These are phyloP conservation scores for Beverwykella pulmonaria DNA, from an alignment of 495 filamentous ascomycete species.

Conservation along the genomic window DNA sequence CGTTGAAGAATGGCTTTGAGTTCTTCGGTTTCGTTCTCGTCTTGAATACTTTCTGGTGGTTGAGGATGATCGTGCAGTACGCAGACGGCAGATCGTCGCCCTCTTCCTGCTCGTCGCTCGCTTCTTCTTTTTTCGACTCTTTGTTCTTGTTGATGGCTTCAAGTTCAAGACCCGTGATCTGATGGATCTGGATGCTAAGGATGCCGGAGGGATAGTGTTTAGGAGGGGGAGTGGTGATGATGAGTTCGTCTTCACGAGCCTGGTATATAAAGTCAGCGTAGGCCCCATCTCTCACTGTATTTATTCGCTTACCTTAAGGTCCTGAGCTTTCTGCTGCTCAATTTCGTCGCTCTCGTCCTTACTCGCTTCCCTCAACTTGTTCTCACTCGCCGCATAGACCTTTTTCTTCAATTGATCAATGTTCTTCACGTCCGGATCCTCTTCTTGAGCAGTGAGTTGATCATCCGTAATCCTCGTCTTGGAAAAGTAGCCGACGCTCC, in stretches of 20 bases:
- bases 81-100: conserved; percentile 63
- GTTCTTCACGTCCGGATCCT: conserved; percentile 54
- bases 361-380: conserved; percentile 65
- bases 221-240: conserved; percentile 62
- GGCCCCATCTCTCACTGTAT: not conserved
- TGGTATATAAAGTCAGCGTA: not conserved
- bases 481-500: conserved; percentile 71
- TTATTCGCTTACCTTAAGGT: conserved; percentile 50
- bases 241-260: conserved; percentile 49
- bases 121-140: conserved; percentile 48
- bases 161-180: conserved; percentile 69
- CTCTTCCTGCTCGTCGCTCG: conserved; percentile 62
- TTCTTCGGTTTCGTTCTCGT: conserved; percentile 77
- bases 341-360: conserved; percentile 58
- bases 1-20: conserved; percentile 76
- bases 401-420: conserved; percentile 57
- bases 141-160: conserved; percentile 54
- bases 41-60: conserved; percentile 69
- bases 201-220: conserved; percentile 62
- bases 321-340: conserved; percentile 65
- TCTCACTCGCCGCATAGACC: conserved; percentile 54
- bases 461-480: conserved; percentile 61
- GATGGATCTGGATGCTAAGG: conserved; percentile 70
- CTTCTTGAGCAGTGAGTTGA: conserved; percentile 59
- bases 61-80: conserved; percentile 71